Conservation (phyloP, 169 alveolate genomes). For the Eimeria mitis region DNA sequence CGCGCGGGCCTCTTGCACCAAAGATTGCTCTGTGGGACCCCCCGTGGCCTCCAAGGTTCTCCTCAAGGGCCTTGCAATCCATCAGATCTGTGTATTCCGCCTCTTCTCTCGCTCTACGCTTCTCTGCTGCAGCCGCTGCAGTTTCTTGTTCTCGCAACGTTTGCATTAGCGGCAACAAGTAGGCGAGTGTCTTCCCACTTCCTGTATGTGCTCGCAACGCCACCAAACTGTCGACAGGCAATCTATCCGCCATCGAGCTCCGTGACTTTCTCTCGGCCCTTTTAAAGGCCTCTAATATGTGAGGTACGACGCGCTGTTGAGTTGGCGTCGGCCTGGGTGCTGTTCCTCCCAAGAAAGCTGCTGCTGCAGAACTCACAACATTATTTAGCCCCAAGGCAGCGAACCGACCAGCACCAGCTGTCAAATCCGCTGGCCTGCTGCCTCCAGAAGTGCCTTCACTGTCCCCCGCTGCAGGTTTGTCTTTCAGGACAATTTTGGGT, state of each 20-base stretch:
- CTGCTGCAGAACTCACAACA: slow-evolving; percentile 63
- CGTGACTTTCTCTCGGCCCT: background rate
- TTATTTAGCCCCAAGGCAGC: slow-evolving; percentile 42
- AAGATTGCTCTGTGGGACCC: background rate
- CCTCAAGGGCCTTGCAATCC: slow-evolving; percentile 63
- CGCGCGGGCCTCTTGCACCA: slow-evolving; percentile 35
- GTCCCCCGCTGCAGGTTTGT: background rate
- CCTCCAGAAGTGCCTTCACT: background rate
- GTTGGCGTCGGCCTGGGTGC: slow-evolving; percentile 51
- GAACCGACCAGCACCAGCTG: slow-evolving; percentile 30
- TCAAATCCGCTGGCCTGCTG: background rate
- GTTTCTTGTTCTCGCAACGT: slow-evolving; percentile 32
- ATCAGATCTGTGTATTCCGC: slow-evolving; percentile 23
- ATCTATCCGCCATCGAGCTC: background rate
- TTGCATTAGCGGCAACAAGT: slow-evolving; percentile 90
- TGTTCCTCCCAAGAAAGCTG: slow-evolving; percentile 47
- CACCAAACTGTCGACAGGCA: slow-evolving; percentile 40
- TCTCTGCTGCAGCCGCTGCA: slow-evolving; percentile 48
- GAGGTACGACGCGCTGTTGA: slow-evolving; percentile 57
- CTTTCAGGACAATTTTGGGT: background rate
- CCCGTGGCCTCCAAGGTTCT: slow-evolving; percentile 3
- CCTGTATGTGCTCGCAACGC: slow-evolving; percentile 89
- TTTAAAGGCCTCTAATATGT: background rate
- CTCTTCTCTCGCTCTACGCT: background rate
- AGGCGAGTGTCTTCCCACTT: slow-evolving; percentile 92